Base-by-base conservation (phyloP, 2,329 filamentous ascomycete genomes). In the Curvularia hawaiiensis region DNA sequence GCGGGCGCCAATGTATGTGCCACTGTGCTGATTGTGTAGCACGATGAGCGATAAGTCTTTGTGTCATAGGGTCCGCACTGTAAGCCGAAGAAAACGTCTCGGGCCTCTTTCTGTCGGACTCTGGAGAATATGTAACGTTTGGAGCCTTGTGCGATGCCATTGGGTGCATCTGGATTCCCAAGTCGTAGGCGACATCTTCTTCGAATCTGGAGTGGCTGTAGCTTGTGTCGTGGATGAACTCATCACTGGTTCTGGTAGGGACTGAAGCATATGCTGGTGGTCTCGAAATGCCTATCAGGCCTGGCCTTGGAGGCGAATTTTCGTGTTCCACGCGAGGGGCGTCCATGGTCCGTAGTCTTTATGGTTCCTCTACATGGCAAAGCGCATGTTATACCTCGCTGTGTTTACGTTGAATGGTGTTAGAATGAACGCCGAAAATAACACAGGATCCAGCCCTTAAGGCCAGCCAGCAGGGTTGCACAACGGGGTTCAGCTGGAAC, bases 1-100 rank as follows among this genome's bases (percentile, higher is more conserved):
- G 72, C 16, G 63, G 69, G 18, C 74, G 75, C 78, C 77, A 81
- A 56, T 77, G 71, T 22, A 74, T 56, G 22, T 61, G 66, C 71
- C 71, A 74, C 54, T 64, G 47, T 18, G 69, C 62, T 47, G 69
- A 69, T 52, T 74, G 66, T 1, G 70, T 74, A n/a, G 71, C 65
- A 16, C 71, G 57, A 39, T 69, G 68, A 45, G 67, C 66, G 30
- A 74, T 74, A 18, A 74, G 65, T 20, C 66, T 62, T 48, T 74
- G 65, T 0, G 69, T 74, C 57, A 66, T 67, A 1, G 70, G 62
- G 59, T 74, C 70, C 4, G 66, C 24, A 26, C 40, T 43, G 50
- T n/a, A 64, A 26, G 7, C 31, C 2, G 67, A 56, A 11, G 67
- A 65, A 50, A 67, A 68, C 18, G 64, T 46, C 18, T 58, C 62